These are phyloP conservation scores for Bruguiera hainesii DNA, from an alignment of 441 rosid species.

Conservation along the genomic window DNA sequence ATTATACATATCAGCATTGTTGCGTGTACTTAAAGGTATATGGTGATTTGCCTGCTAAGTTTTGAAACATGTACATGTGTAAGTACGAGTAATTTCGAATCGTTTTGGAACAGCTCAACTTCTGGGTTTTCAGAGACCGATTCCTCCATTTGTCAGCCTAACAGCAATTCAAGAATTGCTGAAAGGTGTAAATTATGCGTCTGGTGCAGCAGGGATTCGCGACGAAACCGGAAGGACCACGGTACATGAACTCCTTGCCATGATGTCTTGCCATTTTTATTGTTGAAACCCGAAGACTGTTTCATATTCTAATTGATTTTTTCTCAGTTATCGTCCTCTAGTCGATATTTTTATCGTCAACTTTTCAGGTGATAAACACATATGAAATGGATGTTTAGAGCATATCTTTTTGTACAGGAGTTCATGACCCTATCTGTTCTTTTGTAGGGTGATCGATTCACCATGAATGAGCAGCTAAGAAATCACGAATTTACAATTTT, in stretches of 20 bases:
- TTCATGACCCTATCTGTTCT: background rate
- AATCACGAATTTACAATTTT: background rate
- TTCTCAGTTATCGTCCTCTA: no score
- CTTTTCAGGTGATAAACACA: no score
- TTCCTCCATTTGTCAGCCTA: conserved; percentile 3
- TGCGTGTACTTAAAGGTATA: no score
- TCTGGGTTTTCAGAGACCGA: conserved; percentile 1
- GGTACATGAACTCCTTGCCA: background rate
- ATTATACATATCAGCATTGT: no score
- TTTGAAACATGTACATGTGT: no score
- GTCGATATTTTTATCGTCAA: no score
- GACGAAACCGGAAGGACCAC: background rate
- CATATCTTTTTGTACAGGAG: no score
- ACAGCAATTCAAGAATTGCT: background rate
- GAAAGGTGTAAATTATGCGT: conserved; percentile 21
- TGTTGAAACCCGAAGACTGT: background rate
- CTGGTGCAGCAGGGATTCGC: conserved; percentile 19
- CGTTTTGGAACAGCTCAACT: conserved; percentile 4
- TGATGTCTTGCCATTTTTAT: background rate
- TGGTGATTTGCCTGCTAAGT: no score
- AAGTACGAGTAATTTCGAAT: no score
- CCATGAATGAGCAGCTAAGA: conserved; percentile 14
- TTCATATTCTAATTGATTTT: no score
- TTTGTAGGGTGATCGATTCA: conserved; percentile 14
- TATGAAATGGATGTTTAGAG: no score